phyloP scores from a whole-genome alignment of 106 monocot species.

The Dendrobium officinale region DNA sequence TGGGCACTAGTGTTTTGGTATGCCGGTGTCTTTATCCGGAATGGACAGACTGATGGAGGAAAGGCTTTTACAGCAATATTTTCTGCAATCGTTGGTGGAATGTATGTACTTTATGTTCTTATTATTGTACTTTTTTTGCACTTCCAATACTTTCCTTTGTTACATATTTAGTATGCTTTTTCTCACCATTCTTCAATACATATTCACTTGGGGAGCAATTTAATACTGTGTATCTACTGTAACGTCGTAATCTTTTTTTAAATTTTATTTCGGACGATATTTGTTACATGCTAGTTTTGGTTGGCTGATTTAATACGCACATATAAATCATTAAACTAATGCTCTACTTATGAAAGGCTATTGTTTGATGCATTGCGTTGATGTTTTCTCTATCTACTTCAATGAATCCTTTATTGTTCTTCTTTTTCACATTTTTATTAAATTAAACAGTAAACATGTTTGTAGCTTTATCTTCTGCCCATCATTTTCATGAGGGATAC shows the following conservation, averaged over 20 bases:
- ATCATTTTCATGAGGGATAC: neutral
- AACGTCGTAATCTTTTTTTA: no score
- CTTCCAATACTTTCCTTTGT: neutral
- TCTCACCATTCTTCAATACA: neutral
- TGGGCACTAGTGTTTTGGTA: slow-evolving; percentile 99
- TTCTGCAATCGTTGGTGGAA: slow-evolving; percentile 99
- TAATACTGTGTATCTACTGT: no score
- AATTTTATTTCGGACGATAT: no score
- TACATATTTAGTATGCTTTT: neutral
- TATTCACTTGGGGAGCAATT: neutral
- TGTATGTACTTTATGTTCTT: slow-evolving; percentile 44
- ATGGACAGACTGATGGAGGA: slow-evolving; percentile 96
- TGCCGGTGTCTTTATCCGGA: slow-evolving; percentile 92
- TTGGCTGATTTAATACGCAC: no score
- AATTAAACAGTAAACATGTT: neutral
- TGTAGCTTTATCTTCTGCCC: neutral
- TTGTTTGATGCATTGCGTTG: no score
- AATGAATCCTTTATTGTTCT: no score
- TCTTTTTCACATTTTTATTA: no score
- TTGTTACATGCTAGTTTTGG: no score
- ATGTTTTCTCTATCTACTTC: no score
- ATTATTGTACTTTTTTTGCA: neutral
- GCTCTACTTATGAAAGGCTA: no score
- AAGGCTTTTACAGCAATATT: slow-evolving; percentile 99
- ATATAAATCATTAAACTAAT: no score